Evolutionary conservation across 2,329 filamentous ascomycete species (phyloP), one percentile per base, ranked within the genome.

Genomic region (Corynespora cassiicola): DNA sequence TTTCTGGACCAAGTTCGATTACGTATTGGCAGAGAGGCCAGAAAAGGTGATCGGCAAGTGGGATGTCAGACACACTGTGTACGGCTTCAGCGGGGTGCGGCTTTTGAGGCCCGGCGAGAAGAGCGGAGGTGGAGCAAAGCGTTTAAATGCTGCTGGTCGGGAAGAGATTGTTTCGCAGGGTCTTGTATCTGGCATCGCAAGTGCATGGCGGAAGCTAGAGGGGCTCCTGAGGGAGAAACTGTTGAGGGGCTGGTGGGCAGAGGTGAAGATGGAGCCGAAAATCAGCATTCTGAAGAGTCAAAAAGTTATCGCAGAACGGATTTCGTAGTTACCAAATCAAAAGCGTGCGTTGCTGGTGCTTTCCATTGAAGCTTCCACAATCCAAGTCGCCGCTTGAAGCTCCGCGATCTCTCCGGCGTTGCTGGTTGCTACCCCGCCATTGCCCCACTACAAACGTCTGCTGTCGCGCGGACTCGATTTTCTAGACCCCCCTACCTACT

Each of bases 1-100:
- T 3, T 85, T 85, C 57, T 85, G 81, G 82, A 61, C 70, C 1
- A 61, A 68, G 5, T 82, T 85, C 42, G 78, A 84, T 49, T 85
- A 82, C 48, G 75, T 76, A 2, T 63, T 85, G 16, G 70, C 77
- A 1, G 82, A 85, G 60, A 63, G 68, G 39, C 70, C 76, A 7
- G 61, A 73, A 47, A 61, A 67, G 45, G 52, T 72, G 18, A 77
- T 79, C 30, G 75, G 72, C 0, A 66, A 60, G 4, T 85, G 81
- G 81, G 68, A 75, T 28, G 69, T 76, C 7, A 56, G 78, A 2
- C 71, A 75, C 21, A 71, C 71, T 2, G 67, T 82, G 2, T 65
- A 74, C 37, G 77, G 73, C 0, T 82, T 79, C 51, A 72, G 71
- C 5, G 78, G 79, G 0, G 49, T 82, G 19, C 65, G 61, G 6